Evolutionary conservation across 2,329 filamentous ascomycete species (phyloP), one percentile per base, ranked within the genome.

Genomic region (Aspergillus carbonarius): DNA sequence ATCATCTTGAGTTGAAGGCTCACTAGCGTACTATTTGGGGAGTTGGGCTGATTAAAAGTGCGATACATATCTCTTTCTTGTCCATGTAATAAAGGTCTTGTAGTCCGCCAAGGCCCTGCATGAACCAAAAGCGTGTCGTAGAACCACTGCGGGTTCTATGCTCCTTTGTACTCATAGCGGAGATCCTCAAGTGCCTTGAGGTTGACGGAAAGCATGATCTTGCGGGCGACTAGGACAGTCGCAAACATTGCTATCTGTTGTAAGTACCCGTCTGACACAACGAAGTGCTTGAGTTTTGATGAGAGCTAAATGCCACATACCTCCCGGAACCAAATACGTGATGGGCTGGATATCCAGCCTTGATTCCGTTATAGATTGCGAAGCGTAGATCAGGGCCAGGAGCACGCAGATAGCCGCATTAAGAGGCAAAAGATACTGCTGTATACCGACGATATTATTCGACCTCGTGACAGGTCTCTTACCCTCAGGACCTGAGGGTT

Each of bases 111-210:
- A 18, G 32, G 15, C 15, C 15, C 15, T 30, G 17, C 15, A 13
- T 23, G 13, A 23, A 10, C 44, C 10, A 18, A 3, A 17, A 32
- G 37, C n/a, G 9, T 15, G 4, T 44, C n/a, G 30, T 27, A 17
- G 12, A 23, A 17, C 40, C 40, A 18, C 27, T 23, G 54, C 15
- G 17, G 20, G 32, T 15, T 27, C 51, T 71, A 76, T 25, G 74
- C 76, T 34, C 76, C 76, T 65, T 78, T 78, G 56, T 76, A 77
- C 32, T 70, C 70, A 60, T 78, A 78, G 39, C 71, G 73, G 47
- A 78, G 70, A 57, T 68, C 64, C 59, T 77, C 73, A 37, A 78
- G 71, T 35, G 71, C 60, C 13, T 65, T 65, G 9, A 77, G 60
- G 58, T 78, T 73, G 54, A 78, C 75, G 44, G 74, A 76, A 39